Conservation (phyloP, 2,329 filamentous ascomycete genomes). For the Drechslera avenae region DNA sequence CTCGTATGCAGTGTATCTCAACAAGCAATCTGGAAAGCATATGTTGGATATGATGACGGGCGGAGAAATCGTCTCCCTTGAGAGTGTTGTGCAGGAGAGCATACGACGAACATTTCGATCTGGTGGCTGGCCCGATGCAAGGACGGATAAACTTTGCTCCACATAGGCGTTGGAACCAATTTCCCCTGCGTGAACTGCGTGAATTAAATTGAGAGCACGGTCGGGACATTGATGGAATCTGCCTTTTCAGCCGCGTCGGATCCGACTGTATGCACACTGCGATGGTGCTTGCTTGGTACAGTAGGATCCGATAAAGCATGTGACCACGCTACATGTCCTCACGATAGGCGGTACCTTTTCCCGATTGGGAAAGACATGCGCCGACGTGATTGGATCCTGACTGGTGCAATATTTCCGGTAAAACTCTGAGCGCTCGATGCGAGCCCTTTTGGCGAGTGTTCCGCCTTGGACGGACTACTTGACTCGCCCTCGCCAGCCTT, state of each 20-base stretch:
- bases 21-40: constrained; percentile 15
- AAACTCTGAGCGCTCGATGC: constrained; percentile 5
- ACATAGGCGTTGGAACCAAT: too few relatives aligned
- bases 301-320: background rate
- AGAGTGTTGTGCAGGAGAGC: background rate
- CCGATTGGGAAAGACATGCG: constrained; percentile 2
- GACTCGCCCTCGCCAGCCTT: constrained; percentile 13
- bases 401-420: constrained; percentile 13
- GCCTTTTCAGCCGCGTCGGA: constrained; percentile 11
- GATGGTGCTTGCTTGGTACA: background rate
- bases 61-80: constrained; percentile 3
- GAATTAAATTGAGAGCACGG: too few relatives aligned
- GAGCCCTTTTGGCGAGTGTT: background rate
- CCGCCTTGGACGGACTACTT: background rate
- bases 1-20: constrained; percentile 14
- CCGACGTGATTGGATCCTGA: background rate
- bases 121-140: background rate
- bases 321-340: background rate
- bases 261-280: constrained; percentile 7
- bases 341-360: constrained; percentile 1
- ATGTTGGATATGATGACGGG: background rate
- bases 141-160: constrained; percentile 1
- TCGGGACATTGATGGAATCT: too few relatives aligned
- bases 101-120: constrained; percentile 9
- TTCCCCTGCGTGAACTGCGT: too few relatives aligned